Conservation (phyloP, 2,329 filamentous ascomycete species). For the Teratosphaeria zuluensis region DNA sequence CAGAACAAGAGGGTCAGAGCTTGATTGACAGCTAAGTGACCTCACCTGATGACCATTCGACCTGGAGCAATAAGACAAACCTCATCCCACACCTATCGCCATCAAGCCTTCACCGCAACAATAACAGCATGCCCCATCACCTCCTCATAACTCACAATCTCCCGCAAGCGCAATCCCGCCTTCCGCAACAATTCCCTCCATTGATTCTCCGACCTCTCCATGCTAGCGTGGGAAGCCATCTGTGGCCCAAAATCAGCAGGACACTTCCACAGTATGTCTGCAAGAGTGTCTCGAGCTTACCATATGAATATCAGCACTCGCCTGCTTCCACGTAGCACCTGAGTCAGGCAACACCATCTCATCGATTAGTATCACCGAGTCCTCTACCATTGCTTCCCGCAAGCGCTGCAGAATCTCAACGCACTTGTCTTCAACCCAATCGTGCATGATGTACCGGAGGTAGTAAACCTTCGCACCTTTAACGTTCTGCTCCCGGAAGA, state of each 20-base stretch:
- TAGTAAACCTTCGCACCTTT: slow-evolving; percentile 22
- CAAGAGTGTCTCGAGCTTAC: neutral
- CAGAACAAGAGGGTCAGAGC: too few species aligned
- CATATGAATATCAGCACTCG: slow-evolving; percentile 7
- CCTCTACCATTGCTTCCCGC: slow-evolving; percentile 4
- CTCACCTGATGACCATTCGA: too few species aligned
- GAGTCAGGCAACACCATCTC: slow-evolving; percentile 6
- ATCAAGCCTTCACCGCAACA: neutral
- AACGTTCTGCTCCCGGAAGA: slow-evolving; percentile 11
- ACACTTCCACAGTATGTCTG: neutral
- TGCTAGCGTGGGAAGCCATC: slow-evolving; percentile 5
- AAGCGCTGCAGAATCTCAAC: slow-evolving; percentile 10
- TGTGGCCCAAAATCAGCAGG: neutral
- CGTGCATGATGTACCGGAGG: slow-evolving; percentile 15
- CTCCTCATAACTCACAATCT: slow-evolving; percentile 1
- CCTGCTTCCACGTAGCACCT: slow-evolving; percentile 2
- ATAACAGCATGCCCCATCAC: slow-evolving; percentile 7
- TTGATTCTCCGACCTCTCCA: slow-evolving; percentile 6
- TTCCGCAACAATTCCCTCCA: slow-evolving; percentile 5
- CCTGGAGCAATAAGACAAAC: too few species aligned
- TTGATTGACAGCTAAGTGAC: too few species aligned
- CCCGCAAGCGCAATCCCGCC: slow-evolving; percentile 4
- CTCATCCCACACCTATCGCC: too few species aligned
- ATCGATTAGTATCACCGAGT: slow-evolving; percentile 10
- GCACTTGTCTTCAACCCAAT: slow-evolving; percentile 14